These are phyloP conservation scores for Chlamydomonas sp. DNA, from an alignment of 139 green algal species.

Conservation along the genomic window DNA sequence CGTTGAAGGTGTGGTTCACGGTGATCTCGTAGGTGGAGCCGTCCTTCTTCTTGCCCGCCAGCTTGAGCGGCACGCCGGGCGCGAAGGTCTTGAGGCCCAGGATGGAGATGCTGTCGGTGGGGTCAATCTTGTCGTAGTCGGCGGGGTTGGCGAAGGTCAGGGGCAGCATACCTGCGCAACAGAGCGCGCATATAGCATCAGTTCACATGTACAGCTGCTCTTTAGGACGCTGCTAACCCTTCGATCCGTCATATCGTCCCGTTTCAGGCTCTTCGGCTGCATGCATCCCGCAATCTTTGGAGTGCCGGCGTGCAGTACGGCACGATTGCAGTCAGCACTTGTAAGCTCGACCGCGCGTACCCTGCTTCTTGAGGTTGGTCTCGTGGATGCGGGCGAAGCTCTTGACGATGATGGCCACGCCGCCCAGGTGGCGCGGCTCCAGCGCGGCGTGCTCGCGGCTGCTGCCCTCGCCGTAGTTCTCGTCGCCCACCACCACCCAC, in stretches of 20 bases:
- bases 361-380: slow-evolving; percentile 98
- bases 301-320: too few relatives aligned
- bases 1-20: slow-evolving; percentile 97
- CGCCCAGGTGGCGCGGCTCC: slow-evolving; percentile 94
- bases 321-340: neutral
- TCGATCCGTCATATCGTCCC: too few relatives aligned
- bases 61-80: slow-evolving; percentile 84
- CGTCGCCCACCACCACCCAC: slow-evolving; percentile 93
- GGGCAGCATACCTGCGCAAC: slow-evolving; percentile 80
- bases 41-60: slow-evolving; percentile 84
- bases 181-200: neutral
- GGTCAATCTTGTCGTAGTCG: slow-evolving; percentile 93
- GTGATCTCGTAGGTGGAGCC: slow-evolving; percentile 86
- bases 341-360: neutral
- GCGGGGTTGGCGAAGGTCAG: slow-evolving; percentile 89
- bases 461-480: slow-evolving; percentile 95
- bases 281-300: too few relatives aligned
- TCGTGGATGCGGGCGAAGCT: slow-evolving; percentile 97
- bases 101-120: slow-evolving; percentile 81
- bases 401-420: slow-evolving; percentile 91
- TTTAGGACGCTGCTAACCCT: too few relatives aligned
- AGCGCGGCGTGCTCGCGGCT: slow-evolving; percentile 94
- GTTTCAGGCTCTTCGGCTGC: too few relatives aligned
- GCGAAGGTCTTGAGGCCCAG: slow-evolving; percentile 80
- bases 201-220: too few relatives aligned